Conservation (phyloP, 2,329 filamentous ascomycete species). For the Immersiporthe knoxdaviesiana region DNA sequence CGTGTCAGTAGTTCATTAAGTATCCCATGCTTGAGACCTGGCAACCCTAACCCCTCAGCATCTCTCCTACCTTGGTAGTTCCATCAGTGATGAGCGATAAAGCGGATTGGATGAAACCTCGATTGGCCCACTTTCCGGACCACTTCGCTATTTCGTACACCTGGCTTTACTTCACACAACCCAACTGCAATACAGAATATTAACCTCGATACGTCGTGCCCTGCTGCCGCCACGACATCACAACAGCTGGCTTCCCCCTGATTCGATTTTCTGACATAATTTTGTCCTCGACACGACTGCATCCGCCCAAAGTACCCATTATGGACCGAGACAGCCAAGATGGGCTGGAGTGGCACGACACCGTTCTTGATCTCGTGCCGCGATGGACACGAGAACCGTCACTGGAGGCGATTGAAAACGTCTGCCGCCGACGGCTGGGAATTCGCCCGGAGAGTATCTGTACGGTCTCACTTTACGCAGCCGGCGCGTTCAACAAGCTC, state of each 20-base stretch:
- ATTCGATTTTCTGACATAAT: neutral
- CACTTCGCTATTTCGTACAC: no score
- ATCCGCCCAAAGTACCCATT: neutral
- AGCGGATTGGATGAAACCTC: no score
- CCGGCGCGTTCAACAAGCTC: constrained; percentile 39
- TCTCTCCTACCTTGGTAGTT: no score
- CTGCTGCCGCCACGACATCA: neutral
- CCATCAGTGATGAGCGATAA: no score
- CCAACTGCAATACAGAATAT: neutral
- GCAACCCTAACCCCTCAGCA: no score
- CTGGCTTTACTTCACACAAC: no score
- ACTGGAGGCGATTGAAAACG: constrained; percentile 33
- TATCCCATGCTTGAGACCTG: no score
- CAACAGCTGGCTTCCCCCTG: neutral
- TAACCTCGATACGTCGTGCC: neutral
- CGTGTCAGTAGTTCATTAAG: no score
- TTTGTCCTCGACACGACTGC: neutral
- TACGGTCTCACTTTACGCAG: constrained; percentile 33
- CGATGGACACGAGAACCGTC: constrained; percentile 36
- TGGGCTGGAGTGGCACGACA: constrained; percentile 34
- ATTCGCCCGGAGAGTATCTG: constrained; percentile 31
- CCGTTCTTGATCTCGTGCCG: constrained; percentile 32
- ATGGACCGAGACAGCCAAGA: constrained; percentile 24
- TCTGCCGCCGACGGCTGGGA: constrained; percentile 34
- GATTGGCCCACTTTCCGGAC: no score